Conservation (phyloP, 1,284 basidiomycete genomes). For the Boletus sp. region DNA sequence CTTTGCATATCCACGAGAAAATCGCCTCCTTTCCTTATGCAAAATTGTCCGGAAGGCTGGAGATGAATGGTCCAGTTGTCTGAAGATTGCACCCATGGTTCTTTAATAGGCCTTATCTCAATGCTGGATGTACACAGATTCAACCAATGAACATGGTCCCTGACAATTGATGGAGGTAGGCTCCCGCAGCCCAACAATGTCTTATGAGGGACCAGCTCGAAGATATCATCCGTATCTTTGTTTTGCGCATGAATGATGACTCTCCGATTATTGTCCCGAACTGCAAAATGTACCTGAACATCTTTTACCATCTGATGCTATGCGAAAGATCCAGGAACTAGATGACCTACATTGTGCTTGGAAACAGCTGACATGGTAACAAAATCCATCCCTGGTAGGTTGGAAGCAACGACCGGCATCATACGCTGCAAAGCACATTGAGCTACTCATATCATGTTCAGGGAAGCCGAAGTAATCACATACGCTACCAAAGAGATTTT, state of each 20-base stretch:
- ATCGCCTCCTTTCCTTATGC: not conserved
- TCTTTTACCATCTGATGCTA: not conserved
- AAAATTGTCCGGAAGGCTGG: not conserved
- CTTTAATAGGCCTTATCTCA: not conserved
- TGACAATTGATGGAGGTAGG: not conserved
- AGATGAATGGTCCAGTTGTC: not conserved
- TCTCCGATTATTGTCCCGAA: not conserved
- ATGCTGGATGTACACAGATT: not conserved
- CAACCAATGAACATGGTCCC: not conserved
- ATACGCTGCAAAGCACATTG: not conserved
- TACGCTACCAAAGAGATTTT: not conserved
- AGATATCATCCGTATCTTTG: not conserved
- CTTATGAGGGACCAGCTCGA: not conserved
- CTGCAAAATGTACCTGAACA: conserved; percentile 1
- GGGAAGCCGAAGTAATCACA: not conserved
- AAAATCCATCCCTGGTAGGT: conserved; percentile 2
- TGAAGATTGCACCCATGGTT: not conserved
- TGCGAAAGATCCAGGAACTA: not conserved
- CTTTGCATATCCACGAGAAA: not conserved
- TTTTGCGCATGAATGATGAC: not conserved
- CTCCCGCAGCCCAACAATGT: not conserved
- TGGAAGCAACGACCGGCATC: not conserved
- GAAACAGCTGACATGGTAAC: not conserved
- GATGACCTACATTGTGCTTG: not conserved
- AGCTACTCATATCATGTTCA: not conserved